Conservation (phyloP, 352 stramenopile species). For the Globisporangium orthogonon region DNA sequence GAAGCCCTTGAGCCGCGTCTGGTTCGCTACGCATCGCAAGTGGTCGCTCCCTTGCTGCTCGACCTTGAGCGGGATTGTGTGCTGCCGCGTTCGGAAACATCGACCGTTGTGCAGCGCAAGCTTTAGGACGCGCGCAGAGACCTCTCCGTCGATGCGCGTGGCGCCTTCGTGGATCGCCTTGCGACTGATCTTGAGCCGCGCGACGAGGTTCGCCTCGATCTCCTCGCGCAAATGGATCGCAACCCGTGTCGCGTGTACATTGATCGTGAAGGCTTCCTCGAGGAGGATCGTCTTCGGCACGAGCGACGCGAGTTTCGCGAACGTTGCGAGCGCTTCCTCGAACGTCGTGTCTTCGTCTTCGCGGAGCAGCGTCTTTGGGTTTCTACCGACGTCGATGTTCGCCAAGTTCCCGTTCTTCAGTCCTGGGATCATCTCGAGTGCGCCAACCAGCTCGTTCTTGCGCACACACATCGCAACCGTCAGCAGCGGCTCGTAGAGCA, state of each 20-base stretch:
- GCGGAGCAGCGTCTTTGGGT: constrained; percentile 44
- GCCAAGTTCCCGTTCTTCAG: constrained; percentile 67
- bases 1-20: constrained; percentile 61
- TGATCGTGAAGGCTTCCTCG: constrained; percentile 55
- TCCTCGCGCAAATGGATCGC: constrained; percentile 69
- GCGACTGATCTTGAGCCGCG: constrained; percentile 57
- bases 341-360: constrained; percentile 42
- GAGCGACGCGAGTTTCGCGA: constrained; percentile 50
- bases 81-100: constrained; percentile 58
- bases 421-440: constrained; percentile 65
- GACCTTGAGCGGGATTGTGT: constrained; percentile 63
- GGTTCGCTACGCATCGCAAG: constrained; percentile 40
- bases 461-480: constrained; percentile 57
- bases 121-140: constrained; percentile 76
- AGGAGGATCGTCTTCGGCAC: constrained; percentile 52
- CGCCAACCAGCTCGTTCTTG: constrained; percentile 86
- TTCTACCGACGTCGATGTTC: constrained; percentile 59
- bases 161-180: constrained; percentile 45
- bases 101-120: constrained; percentile 87
- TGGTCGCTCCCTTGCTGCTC: constrained; percentile 63
- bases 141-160: constrained; percentile 43
- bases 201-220: constrained; percentile 55
- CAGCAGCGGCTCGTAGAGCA: constrained; percentile 52
- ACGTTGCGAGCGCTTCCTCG: constrained; percentile 44
- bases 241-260: constrained; percentile 38